phyloP scores from a whole-genome alignment of 2,329 filamentous ascomycete genomes.

The Thermochaetoides dissita region DNA sequence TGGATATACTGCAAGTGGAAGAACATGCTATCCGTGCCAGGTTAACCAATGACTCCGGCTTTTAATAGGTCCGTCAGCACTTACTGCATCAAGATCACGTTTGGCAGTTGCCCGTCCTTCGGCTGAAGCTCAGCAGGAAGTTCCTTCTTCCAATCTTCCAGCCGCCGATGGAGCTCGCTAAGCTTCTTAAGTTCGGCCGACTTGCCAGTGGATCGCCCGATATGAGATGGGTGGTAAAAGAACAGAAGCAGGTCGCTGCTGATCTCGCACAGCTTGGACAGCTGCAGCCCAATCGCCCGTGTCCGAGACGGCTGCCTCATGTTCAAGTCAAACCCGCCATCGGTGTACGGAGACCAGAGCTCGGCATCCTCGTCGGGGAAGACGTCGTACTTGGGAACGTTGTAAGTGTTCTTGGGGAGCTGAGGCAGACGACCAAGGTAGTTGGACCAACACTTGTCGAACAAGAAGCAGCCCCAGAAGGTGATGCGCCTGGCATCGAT shows the following conservation, averaged over 20 bases:
- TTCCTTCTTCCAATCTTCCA: constrained; percentile 79
- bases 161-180: constrained; percentile 74
- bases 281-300: constrained; percentile 65
- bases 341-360: constrained; percentile 78
- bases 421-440: constrained; percentile 87
- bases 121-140: constrained; percentile 78
- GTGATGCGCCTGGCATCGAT: constrained; percentile 81
- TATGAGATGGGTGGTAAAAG: constrained; percentile 74
- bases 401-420: constrained; percentile 64
- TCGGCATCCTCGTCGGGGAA: constrained; percentile 80
- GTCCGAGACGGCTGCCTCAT: constrained; percentile 70
- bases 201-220: constrained; percentile 54
- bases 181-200: constrained; percentile 80
- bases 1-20: constrained; percentile 93
- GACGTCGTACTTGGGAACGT: constrained; percentile 77
- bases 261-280: constrained; percentile 78
- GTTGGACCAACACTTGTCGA: constrained; percentile 98
- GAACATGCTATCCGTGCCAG: constrained; percentile 62
- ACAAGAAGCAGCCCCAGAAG: constrained; percentile 96
- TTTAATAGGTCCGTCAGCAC: constrained; percentile 19
- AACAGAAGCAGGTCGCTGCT: constrained; percentile 77
- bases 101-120: constrained; percentile 76
- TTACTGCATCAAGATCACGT: constrained; percentile 71
- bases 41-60: not conserved
- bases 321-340: constrained; percentile 60